Base-by-base conservation (phyloP, 306 rosid genomes). In the Corylus americana region DNA sequence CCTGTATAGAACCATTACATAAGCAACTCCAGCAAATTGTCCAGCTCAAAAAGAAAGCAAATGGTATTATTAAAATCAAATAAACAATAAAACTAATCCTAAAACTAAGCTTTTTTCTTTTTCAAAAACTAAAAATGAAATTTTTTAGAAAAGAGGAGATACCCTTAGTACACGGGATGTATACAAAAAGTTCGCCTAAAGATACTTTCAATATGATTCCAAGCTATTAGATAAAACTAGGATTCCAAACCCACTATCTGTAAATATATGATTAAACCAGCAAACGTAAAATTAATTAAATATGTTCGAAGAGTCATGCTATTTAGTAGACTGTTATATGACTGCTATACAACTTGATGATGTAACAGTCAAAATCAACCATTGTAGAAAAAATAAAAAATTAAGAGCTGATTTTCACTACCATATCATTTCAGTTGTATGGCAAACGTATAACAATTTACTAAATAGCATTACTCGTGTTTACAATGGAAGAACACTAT, bases 1-100 rank as follows among this genome's bases (percentile, higher is more conserved):
- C 85, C 99, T 96, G 87, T 71, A 83, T 20, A 66, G 83, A 44
- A 62, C 74, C 88, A 85, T 58, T 69, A 67, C 64, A 82, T 47
- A 82, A 81, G 72, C 75, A 77, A 85, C 20, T 76, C 76, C 17
- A 75, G 31, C 61, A 64, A 14, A 78, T 53, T 35, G 49, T 75
- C 71, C 39, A 11, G 39, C 85, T 78, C 71, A 51, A 72, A 72
- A 62, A 49, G 37, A 77, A 80, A 57, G n/a, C 5, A 76, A 37
- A 72, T 49, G 51, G 74, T 55, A 39, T 9, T 11, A 22, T 11
- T 27, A 67, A 49, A 49, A 10, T 49, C 53, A 49, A 49, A 49
- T 49, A 49, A 10, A 49, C 13, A 11, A 80, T 44, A 68, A 58
- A 73, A 18, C 63, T 29, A 48, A 74, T 18, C 20, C 29, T 13